Conservation (phyloP, 768 basidiomycete genomes). For the Lentinula edodes region DNA sequence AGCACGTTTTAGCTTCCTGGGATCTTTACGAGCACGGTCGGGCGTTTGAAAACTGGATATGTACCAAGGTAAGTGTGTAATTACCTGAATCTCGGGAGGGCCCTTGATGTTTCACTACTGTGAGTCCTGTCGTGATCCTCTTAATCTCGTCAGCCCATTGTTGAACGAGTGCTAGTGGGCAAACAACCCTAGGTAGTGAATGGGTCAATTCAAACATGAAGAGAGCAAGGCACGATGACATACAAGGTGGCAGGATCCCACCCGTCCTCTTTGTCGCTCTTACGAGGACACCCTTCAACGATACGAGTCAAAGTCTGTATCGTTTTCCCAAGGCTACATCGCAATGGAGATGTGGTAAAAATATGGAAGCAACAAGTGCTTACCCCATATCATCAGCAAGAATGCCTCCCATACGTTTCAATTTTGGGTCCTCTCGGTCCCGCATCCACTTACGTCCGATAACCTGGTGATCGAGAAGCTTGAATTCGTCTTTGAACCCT, state of each 20-base stretch:
- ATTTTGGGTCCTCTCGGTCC: slow-evolving; percentile 61
- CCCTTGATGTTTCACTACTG: slow-evolving; percentile 75
- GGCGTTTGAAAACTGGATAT: neutral
- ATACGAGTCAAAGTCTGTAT: slow-evolving; percentile 88
- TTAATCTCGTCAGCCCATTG: slow-evolving; percentile 90
- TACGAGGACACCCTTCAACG: slow-evolving; percentile 70
- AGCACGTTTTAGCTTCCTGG: slow-evolving; percentile 40
- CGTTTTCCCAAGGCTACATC: slow-evolving; percentile 75
- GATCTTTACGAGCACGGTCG: slow-evolving; percentile 36
- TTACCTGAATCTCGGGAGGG: slow-evolving; percentile 19
- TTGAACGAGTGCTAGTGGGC: slow-evolving; percentile 79
- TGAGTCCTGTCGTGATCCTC: slow-evolving; percentile 61
- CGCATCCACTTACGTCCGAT: slow-evolving; percentile 85
- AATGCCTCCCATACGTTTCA: slow-evolving; percentile 80
- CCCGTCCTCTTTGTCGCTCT: slow-evolving; percentile 65
- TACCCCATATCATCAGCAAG: slow-evolving; percentile 91
- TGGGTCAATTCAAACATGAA: neutral
- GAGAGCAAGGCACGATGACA: slow-evolving; percentile 17
- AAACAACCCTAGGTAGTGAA: slow-evolving; percentile 59
- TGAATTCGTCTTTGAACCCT: slow-evolving; percentile 68
- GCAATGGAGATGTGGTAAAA: neutral
- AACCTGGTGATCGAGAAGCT: slow-evolving; percentile 83
- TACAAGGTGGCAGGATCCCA: slow-evolving; percentile 71
- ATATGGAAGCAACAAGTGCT: slow-evolving; percentile 11
- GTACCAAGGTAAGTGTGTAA: slow-evolving; percentile 9